Evolutionary conservation across 139 green algal species (phyloP).

Genomic region (Astrephomene gubernaculifera): DNA sequence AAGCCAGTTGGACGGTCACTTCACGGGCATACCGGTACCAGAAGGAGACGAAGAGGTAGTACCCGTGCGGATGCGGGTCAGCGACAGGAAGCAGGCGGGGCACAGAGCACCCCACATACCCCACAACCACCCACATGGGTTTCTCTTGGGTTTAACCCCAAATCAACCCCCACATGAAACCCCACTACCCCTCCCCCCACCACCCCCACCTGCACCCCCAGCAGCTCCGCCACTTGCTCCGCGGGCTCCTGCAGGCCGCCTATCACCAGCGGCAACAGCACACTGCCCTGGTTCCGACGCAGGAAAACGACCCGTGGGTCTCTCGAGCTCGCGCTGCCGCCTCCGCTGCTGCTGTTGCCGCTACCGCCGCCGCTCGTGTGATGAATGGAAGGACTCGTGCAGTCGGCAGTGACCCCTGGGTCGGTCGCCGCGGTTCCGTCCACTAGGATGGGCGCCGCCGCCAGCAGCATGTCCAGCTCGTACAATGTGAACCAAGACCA

Average conservation of each 20-base stretch:
- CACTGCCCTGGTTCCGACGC: neutral
- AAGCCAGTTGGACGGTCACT: no score
- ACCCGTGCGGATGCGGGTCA: no score
- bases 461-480: slow-evolving; percentile 15
- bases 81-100: no score
- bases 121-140: no score
- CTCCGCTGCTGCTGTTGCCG: neutral
- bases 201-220: slow-evolving; percentile 17
- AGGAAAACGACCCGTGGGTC: slow-evolving; percentile 21
- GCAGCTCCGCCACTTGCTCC: neutral
- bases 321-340: neutral
- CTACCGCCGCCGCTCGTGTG: neutral
- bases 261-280: slow-evolving; percentile 30
- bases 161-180: no score
- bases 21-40: no score
- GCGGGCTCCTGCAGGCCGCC: neutral
- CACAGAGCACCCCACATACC: no score
- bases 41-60: no score
- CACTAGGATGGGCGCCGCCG: neutral
- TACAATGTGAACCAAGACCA: slow-evolving; percentile 25
- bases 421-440: neutral
- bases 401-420: slow-evolving; percentile 17
- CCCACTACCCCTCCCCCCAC: no score
- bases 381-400: no score
- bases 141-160: no score